Evolutionary conservation across 495 filamentous ascomycete genomes (phyloP), one percentile per base, ranked within the genome.

Genomic region (Podospora comata): DNA sequence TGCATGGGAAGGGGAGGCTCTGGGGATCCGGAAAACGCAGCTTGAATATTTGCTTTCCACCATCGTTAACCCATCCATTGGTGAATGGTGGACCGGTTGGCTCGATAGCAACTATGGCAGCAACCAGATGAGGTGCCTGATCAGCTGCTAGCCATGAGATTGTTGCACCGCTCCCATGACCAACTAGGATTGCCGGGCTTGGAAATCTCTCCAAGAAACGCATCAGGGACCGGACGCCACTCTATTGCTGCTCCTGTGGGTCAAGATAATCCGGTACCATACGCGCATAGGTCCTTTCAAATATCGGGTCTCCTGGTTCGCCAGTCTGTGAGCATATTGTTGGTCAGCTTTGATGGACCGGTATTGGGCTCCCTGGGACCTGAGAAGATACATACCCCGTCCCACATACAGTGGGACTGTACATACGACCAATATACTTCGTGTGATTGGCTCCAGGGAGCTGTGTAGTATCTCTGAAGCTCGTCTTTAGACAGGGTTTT

Each of bases 141-240:
- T 87, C 86, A 9, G 81, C 81, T 57, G 77, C 73, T 6, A 84
- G 70, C 85, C 84, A 86, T 16, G 79, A 79, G 30, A 81, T 76
- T 11, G 81, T 71, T n/a, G 82, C 83, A 48, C 82, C 85, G 58
- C 85, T 84, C 18, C 85, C 87, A 66, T 88, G 85, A 2, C 79
- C 78, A 65, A 87, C 70, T 1, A 87, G 70, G 56, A 86, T 76
- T 5, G 78, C 79, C 0, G 82, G 80, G 30, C 68, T 72, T 44
- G 82, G 77, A n/a, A 88, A 79, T 30, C 86, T 78, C 15, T 77
- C 75, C 9, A 73, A 73, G 27, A 62, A 13, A 13, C 32, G 27
- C 13, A 39, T 28, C 6, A 85, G 78, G 0, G 83, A 74, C 69
- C 62, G 83, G 82, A 23, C 23, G 60, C 81, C 80, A 2, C 78